Percentiles rank a stretch among this genome's conserved stretches.
Evolutionary conservation across 2,329 filamentous ascomycete species (phyloP).

Genomic region (Pestalotiopsis sp.): DNA sequence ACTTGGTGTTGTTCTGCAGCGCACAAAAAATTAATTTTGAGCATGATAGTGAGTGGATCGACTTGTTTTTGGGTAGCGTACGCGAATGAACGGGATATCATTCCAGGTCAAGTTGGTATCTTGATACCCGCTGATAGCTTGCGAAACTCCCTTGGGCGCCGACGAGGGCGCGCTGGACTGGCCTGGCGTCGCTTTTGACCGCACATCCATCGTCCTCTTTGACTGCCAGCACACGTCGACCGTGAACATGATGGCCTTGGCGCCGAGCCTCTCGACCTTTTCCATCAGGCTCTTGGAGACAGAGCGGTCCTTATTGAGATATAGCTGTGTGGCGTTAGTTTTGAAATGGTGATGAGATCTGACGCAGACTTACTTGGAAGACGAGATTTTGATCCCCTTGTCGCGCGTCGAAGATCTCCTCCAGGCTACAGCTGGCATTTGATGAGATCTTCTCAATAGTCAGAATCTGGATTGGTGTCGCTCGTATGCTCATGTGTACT

Average conservation of each 20-base stretch:
- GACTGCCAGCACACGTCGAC: slow-evolving; percentile 1
- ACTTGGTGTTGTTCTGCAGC: background rate
- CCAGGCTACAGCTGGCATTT: background rate
- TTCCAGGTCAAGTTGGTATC: slow-evolving; percentile 3
- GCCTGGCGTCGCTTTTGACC: background rate
- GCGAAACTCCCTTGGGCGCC: background rate
- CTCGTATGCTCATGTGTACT: background rate
- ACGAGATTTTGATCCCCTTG: background rate
- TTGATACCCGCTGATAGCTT: background rate
- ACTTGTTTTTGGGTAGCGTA: background rate
- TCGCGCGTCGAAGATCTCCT: slow-evolving; percentile 2
- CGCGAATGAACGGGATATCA: background rate
- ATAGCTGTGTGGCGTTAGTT: background rate
- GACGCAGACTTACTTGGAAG: background rate
- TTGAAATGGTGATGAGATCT: background rate
- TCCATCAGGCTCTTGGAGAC: background rate
- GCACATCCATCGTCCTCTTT: slow-evolving; percentile 1
- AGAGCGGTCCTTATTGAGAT: slow-evolving; percentile 2
- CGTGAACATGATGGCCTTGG: slow-evolving; percentile 4
- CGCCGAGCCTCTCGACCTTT: slow-evolving; percentile 3
- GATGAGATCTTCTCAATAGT: background rate
- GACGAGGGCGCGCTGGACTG: background rate
- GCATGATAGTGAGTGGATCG: background rate
- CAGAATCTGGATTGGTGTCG: background rate
- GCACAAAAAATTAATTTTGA: background rate